Evolutionary conservation across 805 yeast genomes (phyloP).

Genomic region (Saturnispora sanitii): DNA sequence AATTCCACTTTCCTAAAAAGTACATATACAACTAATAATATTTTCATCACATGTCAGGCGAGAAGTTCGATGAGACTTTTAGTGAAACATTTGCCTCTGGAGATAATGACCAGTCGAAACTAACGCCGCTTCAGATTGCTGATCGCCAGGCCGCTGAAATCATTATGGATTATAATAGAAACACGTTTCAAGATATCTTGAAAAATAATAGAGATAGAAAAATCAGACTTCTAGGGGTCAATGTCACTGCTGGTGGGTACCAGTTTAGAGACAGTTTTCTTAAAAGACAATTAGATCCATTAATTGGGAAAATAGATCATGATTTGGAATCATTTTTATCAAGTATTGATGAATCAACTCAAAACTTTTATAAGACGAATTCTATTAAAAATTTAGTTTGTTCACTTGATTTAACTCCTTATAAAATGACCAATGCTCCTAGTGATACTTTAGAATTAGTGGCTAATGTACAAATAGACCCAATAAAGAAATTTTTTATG

Average conservation of each 20-base stretch:
- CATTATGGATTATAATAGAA: conserved; percentile 22
- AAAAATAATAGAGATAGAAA: conserved; percentile 30
- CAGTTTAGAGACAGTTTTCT: conserved; percentile 38
- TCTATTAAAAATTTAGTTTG: conserved; percentile 35
- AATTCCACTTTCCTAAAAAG: too few relatives aligned
- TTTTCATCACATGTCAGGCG: too few relatives aligned
- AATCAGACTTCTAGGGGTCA: conserved; percentile 34
- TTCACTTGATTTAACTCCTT: conserved; percentile 20
- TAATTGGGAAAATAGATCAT: conserved; percentile 23
- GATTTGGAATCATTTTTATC: conserved; percentile 30
- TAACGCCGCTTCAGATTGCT: conserved; percentile 13
- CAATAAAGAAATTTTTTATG: conserved; percentile 64
- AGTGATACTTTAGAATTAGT: conserved; percentile 18
- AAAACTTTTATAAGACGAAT: conserved; percentile 34
- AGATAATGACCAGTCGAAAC: neutral
- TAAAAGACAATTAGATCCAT: conserved; percentile 36
- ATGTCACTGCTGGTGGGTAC: conserved; percentile 36
- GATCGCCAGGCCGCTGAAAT: conserved; percentile 23
- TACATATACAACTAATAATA: too few relatives aligned
- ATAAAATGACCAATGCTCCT: conserved; percentile 15
- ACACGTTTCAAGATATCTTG: conserved; percentile 22
- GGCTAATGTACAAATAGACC: conserved; percentile 29
- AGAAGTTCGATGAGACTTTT: conserved; percentile 9
- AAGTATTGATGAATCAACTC: conserved; percentile 35
- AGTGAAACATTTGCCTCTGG: conserved; percentile 16